These are phyloP conservation scores for Pisolithus tinctorius DNA, from an alignment of 768 basidiomycete genomes.

Conservation along the genomic window DNA sequence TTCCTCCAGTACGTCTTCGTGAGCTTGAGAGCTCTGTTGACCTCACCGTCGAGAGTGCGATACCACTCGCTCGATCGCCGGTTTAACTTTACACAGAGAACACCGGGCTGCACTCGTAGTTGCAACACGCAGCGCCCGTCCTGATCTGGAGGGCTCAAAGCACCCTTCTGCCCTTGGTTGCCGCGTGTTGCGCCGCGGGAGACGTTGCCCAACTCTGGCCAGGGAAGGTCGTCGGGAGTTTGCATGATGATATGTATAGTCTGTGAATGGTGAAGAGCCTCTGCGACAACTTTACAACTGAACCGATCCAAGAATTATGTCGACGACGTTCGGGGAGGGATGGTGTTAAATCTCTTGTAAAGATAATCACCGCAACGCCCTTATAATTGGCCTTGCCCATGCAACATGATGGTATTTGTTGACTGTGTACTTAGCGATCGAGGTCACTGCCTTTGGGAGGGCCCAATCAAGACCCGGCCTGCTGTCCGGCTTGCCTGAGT, in stretches of 20 bases:
- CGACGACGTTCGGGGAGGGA: conserved; percentile 17
- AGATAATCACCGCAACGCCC: conserved; percentile 28
- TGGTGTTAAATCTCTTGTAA: conserved; percentile 31
- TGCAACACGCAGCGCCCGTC: conserved; percentile 77
- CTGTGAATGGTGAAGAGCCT: conserved; percentile 5
- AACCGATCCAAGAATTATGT: conserved; percentile 7
- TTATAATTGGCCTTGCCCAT: conserved; percentile 30
- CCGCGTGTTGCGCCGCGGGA: conserved; percentile 78
- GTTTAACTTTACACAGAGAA: conserved; percentile 69
- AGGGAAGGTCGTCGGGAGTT: conserved; percentile 67
- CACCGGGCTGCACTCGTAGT: conserved; percentile 76
- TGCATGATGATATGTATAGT: conserved; percentile 29
- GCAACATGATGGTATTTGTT: conserved; percentile 13
- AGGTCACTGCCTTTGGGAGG: conserved; percentile 21
- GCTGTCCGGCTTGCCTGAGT: conserved; percentile 22
- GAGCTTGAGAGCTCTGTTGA: conserved; percentile 73
- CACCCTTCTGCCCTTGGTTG: conserved; percentile 83
- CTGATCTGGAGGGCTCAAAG: conserved; percentile 60
- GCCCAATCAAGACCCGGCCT: conserved; percentile 21
- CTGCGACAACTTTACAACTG: conserved; percentile 11
- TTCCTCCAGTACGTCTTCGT: conserved; percentile 87
- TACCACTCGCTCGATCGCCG: conserved; percentile 80
- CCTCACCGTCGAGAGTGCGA: conserved; percentile 68
- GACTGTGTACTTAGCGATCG: conserved; percentile 27
- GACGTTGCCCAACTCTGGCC: conserved; percentile 82